Evolutionary conservation across 495 filamentous ascomycete genomes (phyloP), one percentile per base, ranked within the genome.

Genomic region (Penicillium alfredii): DNA sequence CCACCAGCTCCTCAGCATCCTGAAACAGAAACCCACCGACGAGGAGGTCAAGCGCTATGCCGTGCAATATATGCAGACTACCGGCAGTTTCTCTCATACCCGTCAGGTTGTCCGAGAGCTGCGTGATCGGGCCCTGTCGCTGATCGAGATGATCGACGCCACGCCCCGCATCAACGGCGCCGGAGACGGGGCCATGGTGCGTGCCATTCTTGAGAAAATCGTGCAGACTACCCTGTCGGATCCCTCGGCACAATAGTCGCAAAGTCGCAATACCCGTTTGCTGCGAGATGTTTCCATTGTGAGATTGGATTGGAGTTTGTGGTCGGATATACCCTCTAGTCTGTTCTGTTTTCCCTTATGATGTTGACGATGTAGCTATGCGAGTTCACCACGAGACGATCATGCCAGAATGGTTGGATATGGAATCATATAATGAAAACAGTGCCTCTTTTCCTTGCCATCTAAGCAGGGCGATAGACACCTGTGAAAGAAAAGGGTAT

Each of bases 31-130:
- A 60, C 87, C 90, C 0, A 74, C 66, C 17, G 83, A 94, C 48
- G 81, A 85, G 13, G 84, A 89, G 54, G 83, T 98, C 40, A 98
- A 98, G 68, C 66, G 74, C 30, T 95, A 90, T 53, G 92, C 93
- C 0, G 80, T 96, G n/a, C 68, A 66, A 21, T 95, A 94, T 49
- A 93, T 98, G 87, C 78, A 94, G 58, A 69, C 72, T 39, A 90
- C 81, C 1, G 87, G 88, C 9, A 94, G 80, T 46, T 97, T 98
- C 58, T 80, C 81, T 37, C 92, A 97, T 56, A 89, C 83, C 11
- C 68, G 76, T 34, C 68, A 76, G 33, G 82, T 94, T 2, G 58
- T 98, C 23, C 49, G 55, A 13, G 76, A 81, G 23, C 55, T 95
- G 49, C 72, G 76, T 18, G 74, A 69, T 37, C 76, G 78, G 43